phyloP scores from a whole-genome alignment of 306 rosid species.

The Myrica gale region DNA sequence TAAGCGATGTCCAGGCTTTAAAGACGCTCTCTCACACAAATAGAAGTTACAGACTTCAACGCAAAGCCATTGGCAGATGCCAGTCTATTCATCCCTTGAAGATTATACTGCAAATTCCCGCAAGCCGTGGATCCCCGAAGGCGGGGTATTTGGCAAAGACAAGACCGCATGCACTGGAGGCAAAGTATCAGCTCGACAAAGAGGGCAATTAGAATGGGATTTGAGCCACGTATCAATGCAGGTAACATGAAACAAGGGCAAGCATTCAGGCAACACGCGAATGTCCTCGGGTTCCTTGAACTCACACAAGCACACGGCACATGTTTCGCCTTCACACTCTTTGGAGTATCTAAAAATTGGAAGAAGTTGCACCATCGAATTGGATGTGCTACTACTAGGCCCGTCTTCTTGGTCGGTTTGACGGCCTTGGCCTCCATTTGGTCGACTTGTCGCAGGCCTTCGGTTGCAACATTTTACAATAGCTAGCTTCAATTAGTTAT shows the following conservation, averaged over 20 bases:
- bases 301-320: slow-evolving; percentile 29
- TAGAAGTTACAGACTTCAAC: not conserved
- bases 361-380: not conserved
- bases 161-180: not conserved
- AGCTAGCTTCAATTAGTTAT: too few species aligned
- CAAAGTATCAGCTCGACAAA: slow-evolving; percentile 22
- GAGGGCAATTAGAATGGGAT: slow-evolving; percentile 20
- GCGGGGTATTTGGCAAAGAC: not conserved
- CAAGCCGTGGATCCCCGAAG: not conserved
- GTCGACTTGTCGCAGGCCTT: not conserved
- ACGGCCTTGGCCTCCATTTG: not conserved
- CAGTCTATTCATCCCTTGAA: not conserved
- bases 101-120: not conserved
- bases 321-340: slow-evolving; percentile 6
- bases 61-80: not conserved
- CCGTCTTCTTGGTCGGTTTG: slow-evolving; percentile 2
- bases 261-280: slow-evolving; percentile 14
- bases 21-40: not conserved
- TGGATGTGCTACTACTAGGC: not conserved
- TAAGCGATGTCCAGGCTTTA: not conserved
- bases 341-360: slow-evolving; percentile 10
- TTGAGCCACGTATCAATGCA: slow-evolving; percentile 25
- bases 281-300: slow-evolving; percentile 18
- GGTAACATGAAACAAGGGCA: slow-evolving; percentile 26
- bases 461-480: too few species aligned